Evolutionary conservation across 805 yeast species (phyloP).

Genomic region (Gaillardinia entomophila): DNA sequence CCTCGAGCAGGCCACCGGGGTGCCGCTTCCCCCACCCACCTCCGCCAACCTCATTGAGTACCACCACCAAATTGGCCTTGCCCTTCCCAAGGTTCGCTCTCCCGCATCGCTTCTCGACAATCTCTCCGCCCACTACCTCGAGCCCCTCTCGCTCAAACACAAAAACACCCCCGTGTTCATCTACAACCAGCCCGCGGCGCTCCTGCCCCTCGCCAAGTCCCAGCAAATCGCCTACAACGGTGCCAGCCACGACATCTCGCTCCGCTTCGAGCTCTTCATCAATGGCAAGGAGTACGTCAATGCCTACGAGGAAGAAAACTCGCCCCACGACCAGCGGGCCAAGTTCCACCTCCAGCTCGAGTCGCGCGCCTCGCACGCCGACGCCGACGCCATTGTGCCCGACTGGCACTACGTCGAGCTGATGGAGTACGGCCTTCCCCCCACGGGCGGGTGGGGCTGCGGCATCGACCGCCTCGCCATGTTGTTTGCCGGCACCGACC

Average conservation of each 20-base stretch:
- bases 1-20: slow-evolving; percentile 50
- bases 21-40: slow-evolving; percentile 40
- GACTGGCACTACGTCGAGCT: slow-evolving; percentile 67
- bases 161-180: slow-evolving; percentile 60
- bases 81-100: slow-evolving; percentile 35
- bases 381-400: slow-evolving; percentile 60
- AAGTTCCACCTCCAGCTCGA: slow-evolving; percentile 60
- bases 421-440: slow-evolving; percentile 93
- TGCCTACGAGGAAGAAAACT: slow-evolving; percentile 95
- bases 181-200: slow-evolving; percentile 72
- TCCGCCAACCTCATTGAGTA: slow-evolving; percentile 37
- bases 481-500: slow-evolving; percentile 57
- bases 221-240: slow-evolving; percentile 20
- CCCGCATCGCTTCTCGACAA: slow-evolving; percentile 61
- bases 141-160: slow-evolving; percentile 44
- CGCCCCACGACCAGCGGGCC: slow-evolving; percentile 61
- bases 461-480: slow-evolving; percentile 87
- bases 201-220: slow-evolving; percentile 89
- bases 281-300: slow-evolving; percentile 77
- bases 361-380: slow-evolving; percentile 43
- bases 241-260: slow-evolving; percentile 40
- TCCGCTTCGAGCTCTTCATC: slow-evolving; percentile 81
- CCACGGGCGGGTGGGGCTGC: slow-evolving; percentile 97
- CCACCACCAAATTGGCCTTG: slow-evolving; percentile 30
- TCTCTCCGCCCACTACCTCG: slow-evolving; percentile 57